Percentiles rank a stretch among this genome's conserved stretches.
Conservation (phyloP, 306 rosid genomes). For the Clitoria ternatea region DNA sequence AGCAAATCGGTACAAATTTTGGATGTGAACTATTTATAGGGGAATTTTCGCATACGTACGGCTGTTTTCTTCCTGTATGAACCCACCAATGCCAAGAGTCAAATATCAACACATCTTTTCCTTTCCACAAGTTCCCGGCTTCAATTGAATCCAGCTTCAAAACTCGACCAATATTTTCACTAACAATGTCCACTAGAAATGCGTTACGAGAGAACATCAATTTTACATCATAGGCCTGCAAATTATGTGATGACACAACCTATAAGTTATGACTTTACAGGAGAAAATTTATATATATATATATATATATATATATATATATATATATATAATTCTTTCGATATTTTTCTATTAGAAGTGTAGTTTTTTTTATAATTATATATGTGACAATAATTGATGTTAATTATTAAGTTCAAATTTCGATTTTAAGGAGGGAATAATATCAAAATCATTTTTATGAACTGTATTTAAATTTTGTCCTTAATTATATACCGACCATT, state of each 20-base stretch:
- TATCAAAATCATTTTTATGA: too few species aligned
- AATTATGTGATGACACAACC: not conserved
- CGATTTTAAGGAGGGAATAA: too few species aligned
- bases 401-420: too few species aligned
- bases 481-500: too few species aligned
- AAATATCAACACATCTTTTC: constrained; percentile 41
- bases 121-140: constrained; percentile 32
- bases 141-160: constrained; percentile 38
- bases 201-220: constrained; percentile 43
- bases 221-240: constrained; percentile 38
- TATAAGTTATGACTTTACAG: not conserved
- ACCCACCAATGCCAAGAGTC: constrained; percentile 71
- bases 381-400: too few species aligned
- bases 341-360: too few species aligned
- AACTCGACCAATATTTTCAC: constrained; percentile 30
- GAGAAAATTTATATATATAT: too few species aligned
- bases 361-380: too few species aligned
- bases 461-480: too few species aligned
- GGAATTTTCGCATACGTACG: constrained; percentile 39
- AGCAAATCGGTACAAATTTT: not conserved
- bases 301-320: too few species aligned
- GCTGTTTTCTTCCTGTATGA: constrained; percentile 45
- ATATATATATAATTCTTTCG: too few species aligned
- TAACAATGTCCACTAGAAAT: constrained; percentile 36
- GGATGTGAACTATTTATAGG: not conserved